Percentiles rank a stretch among this genome's conserved stretches.
Conservation (phyloP, 306 rosid species). For the Fragaria vesca region DNA sequence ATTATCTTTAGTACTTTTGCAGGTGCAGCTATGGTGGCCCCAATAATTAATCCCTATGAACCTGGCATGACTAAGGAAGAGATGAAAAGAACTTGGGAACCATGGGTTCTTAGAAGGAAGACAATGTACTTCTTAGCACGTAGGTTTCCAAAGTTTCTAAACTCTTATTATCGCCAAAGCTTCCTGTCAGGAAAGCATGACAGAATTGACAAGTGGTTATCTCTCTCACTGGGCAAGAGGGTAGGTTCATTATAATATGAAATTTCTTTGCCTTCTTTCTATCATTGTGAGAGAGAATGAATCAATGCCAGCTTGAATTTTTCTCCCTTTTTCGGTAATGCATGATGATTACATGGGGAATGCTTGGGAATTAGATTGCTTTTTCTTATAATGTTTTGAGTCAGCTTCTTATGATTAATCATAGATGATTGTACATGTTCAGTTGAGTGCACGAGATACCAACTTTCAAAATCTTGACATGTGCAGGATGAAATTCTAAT, state of each 20-base stretch:
- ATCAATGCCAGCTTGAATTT: neutral
- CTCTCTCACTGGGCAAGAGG: conserved; percentile 69
- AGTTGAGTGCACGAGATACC: neutral
- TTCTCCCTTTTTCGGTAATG: neutral
- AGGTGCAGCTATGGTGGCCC: conserved; percentile 89
- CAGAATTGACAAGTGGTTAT: conserved; percentile 58
- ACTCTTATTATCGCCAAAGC: conserved; percentile 57
- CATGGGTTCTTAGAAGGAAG: conserved; percentile 71
- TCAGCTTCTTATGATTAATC: neutral
- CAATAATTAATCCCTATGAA: conserved; percentile 81
- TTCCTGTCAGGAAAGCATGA: conserved; percentile 82
- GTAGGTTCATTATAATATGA: conserved; percentile 33
- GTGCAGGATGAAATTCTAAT: conserved; percentile 72
- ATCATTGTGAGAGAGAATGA: neutral
- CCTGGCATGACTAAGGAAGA: conserved; percentile 74
- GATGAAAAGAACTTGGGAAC: conserved; percentile 76
- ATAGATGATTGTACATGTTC: neutral
- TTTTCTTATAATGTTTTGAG: neutral
- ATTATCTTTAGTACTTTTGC: conserved; percentile 36
- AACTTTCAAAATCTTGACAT: conserved; percentile 14
- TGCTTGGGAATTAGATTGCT: neutral
- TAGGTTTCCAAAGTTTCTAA: conserved; percentile 71
- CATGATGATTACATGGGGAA: conserved; percentile 1
- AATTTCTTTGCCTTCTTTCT: conserved; percentile 5
- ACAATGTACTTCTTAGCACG: conserved; percentile 62